phyloP scores from a whole-genome alignment of 768 basidiomycete genomes.

The Sporobolomyces phaffii region DNA sequence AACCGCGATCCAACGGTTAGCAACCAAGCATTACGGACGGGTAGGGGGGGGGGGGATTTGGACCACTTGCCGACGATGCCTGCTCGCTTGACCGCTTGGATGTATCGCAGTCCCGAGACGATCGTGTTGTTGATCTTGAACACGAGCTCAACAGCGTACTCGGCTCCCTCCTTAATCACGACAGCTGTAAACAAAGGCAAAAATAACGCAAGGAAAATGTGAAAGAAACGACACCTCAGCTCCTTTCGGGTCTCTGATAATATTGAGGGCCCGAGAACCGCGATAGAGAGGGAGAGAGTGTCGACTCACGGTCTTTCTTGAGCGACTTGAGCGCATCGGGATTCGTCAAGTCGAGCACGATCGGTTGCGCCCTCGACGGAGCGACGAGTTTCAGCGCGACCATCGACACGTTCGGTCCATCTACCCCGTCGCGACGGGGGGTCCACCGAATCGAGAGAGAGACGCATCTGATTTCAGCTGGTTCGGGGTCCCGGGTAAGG shows the following conservation, averaged over 20 bases:
- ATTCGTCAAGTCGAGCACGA: constrained; percentile 64
- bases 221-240: too few relatives aligned
- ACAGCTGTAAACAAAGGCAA: too few relatives aligned
- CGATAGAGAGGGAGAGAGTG: too few relatives aligned
- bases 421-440: constrained; percentile 25
- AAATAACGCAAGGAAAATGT: too few relatives aligned
- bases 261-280: too few relatives aligned
- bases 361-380: constrained; percentile 55
- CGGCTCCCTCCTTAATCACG: constrained; percentile 43
- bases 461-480: too few relatives aligned
- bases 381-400: constrained; percentile 71
- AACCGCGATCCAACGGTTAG: too few relatives aligned
- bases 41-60: too few relatives aligned
- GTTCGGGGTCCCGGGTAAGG: too few relatives aligned
- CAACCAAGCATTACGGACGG: neutral
- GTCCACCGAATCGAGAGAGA: too few relatives aligned
- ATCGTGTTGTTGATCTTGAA: constrained; percentile 76
- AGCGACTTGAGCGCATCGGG: constrained; percentile 52
- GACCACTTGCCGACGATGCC: constrained; percentile 60
- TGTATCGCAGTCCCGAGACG: constrained; percentile 61
- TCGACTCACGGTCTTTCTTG: constrained; percentile 69
- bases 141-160: constrained; percentile 64
- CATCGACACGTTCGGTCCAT: constrained; percentile 57
- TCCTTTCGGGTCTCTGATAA: too few relatives aligned
- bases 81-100: constrained; percentile 64